phyloP scores from a whole-genome alignment of 208 protist species.

The Leishmania martiniquensis region DNA sequence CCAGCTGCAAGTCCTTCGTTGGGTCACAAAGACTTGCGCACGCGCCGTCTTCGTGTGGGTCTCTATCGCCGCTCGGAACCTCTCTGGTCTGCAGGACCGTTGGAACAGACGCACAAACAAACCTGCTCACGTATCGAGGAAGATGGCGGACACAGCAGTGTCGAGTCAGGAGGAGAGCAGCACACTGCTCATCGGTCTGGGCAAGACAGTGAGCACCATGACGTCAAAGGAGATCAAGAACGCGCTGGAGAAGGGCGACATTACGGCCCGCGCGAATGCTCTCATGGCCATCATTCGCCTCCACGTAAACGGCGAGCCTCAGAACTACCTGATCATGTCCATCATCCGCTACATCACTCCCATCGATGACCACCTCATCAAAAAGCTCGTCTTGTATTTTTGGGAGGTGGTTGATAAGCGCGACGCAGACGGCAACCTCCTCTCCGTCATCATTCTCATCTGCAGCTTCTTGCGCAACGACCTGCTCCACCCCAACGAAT shows the following conservation, averaged over 20 bases:
- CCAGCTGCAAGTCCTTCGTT: too few species aligned
- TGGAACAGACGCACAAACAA: background rate
- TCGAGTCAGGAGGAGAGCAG: constrained; percentile 73
- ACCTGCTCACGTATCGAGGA: constrained; percentile 8
- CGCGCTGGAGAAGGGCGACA: constrained; percentile 89
- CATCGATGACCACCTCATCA: constrained; percentile 92
- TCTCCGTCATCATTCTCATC: constrained; percentile 98
- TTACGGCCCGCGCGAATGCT: constrained; percentile 77
- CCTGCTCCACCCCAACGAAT: constrained; percentile 98
- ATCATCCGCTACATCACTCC: constrained; percentile 97
- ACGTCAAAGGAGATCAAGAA: constrained; percentile 89
- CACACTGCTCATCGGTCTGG: constrained; percentile 67
- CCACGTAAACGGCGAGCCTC: constrained; percentile 96
- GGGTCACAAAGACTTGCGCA: background rate
- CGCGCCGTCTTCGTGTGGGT: background rate
- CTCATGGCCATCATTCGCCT: constrained; percentile 94
- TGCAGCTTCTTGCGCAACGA: constrained; percentile 97
- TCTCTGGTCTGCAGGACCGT: background rate
- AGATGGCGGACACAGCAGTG: constrained; percentile 20
- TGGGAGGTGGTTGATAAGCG: constrained; percentile 98
- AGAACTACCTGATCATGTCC: constrained; percentile 97
- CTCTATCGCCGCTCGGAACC: background rate
- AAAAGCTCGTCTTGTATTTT: constrained; percentile 98
- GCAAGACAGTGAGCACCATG: constrained; percentile 31
- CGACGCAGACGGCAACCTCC: constrained; percentile 95